A percentile compares a stretch with the other conserved stretches of the same genome.
These are phyloP conservation scores for Luvunga scandens DNA, from an alignment of 345 rosid species.

Conservation along the genomic window DNA sequence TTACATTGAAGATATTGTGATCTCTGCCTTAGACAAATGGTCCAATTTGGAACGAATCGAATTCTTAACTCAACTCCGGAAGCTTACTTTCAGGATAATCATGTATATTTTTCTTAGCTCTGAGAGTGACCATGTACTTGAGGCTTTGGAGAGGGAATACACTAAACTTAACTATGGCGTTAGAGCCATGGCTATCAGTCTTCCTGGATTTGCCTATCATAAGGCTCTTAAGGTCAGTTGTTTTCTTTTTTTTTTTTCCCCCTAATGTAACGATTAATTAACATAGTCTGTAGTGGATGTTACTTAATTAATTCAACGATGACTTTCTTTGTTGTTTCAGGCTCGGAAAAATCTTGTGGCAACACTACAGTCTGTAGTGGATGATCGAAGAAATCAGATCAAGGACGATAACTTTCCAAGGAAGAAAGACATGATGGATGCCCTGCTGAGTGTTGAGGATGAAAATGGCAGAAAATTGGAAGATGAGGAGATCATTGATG, in stretches of 20 bases:
- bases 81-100: conserved; percentile 74
- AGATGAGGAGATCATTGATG: conserved; percentile 75
- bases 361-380: conserved; percentile 50
- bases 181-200: conserved; percentile 81
- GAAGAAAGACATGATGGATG: conserved; percentile 78
- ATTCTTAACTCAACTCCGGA: conserved; percentile 64
- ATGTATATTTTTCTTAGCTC: conserved; percentile 79
- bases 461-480: conserved; percentile 60
- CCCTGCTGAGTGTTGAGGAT: conserved; percentile 56
- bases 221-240: conserved; percentile 67
- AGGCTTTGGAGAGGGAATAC: conserved; percentile 68
- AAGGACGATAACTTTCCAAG: conserved; percentile 8
- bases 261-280: background rate
- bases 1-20: conserved; percentile 64
- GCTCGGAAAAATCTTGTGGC: conserved; percentile 77
- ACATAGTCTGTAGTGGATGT: background rate
- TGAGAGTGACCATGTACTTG: conserved; percentile 61
- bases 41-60: conserved; percentile 60
- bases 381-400: conserved; percentile 47
- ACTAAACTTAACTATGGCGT: conserved; percentile 73
- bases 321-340: conserved; percentile 26
- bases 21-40: conserved; percentile 58
- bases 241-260: too few species aligned
- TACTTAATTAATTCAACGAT: too few species aligned
- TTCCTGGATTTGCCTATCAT: conserved; percentile 86